A percentile compares a stretch with the other conserved stretches of the same genome.
phyloP scores from a whole-genome alignment of 1,284 basidiomycete species.

The Apiotrichum domesticum region DNA sequence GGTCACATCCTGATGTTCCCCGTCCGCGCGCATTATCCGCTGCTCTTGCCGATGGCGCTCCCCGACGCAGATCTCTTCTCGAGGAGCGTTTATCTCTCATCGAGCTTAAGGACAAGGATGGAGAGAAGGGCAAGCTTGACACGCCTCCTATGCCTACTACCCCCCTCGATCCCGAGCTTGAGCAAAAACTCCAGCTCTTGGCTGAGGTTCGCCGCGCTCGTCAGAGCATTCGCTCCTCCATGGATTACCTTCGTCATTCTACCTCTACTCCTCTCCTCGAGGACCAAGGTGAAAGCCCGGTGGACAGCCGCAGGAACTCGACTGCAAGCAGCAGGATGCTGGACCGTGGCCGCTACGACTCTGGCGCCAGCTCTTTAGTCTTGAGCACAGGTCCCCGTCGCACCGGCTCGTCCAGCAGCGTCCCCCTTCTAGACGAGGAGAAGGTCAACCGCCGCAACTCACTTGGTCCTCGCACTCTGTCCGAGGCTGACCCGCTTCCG shows the following conservation, averaged over 20 bases:
- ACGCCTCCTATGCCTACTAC: neutral
- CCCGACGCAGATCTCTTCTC: neutral
- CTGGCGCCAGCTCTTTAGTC: neutral
- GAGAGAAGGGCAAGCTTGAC: neutral
- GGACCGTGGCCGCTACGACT: constrained; percentile 1
- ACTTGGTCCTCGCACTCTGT: constrained; percentile 1
- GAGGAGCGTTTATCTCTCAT: constrained; percentile 10
- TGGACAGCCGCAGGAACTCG: constrained; percentile 8
- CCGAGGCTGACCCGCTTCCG: neutral
- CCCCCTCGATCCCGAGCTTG: constrained; percentile 26
- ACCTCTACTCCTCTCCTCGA: neutral
- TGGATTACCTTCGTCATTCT: constrained; percentile 30
- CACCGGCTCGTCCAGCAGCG: neutral
- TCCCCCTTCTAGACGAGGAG: constrained; percentile 1
- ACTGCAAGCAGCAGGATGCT: constrained; percentile 4
- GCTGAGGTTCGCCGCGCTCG: constrained; percentile 41
- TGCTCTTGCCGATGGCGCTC: neutral
- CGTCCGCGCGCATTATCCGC: neutral
- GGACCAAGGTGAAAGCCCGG: no score
- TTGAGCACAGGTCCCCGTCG: neutral
- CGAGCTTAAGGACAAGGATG: constrained; percentile 9
- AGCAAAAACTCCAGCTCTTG: constrained; percentile 34
- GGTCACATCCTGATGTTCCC: no score
- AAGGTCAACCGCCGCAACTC: neutral
- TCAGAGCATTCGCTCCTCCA: constrained; percentile 32